Evolutionary conservation across 2,329 filamentous ascomycete genomes (phyloP).

Genomic region (Botryotinia narcissicola): DNA sequence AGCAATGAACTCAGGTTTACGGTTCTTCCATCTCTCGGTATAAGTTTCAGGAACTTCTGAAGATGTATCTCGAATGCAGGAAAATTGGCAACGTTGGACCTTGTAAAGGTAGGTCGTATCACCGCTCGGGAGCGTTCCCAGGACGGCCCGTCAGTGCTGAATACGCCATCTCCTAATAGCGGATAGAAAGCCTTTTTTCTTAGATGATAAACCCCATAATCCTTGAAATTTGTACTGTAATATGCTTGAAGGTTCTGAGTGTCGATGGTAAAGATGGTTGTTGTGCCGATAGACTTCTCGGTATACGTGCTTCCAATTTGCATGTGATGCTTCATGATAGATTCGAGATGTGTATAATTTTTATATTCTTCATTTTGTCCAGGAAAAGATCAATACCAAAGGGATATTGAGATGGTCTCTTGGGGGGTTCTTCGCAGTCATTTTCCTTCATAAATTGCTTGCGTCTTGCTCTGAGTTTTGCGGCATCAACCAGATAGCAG

Average conservation of each 20-base stretch:
- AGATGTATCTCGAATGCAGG: conserved; percentile 63
- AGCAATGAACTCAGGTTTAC: conserved; percentile 23
- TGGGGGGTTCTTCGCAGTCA: conserved; percentile 47
- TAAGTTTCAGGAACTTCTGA: neutral
- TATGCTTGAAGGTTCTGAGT: conserved; percentile 55
- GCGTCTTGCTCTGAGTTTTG: neutral
- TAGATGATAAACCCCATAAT: conserved; percentile 44
- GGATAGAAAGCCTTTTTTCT: neutral
- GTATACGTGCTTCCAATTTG: neutral
- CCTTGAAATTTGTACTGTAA: conserved; percentile 51
- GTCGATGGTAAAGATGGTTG: conserved; percentile 47
- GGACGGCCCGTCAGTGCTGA: conserved; percentile 16
- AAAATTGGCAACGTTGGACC: conserved; percentile 59
- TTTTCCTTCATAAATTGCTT: conserved; percentile 29
- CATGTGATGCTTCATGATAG: neutral
- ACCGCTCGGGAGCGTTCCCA: conserved; percentile 37
- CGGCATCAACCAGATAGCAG: neutral
- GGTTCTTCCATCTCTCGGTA: conserved; percentile 7
- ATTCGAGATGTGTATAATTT: conserved; percentile 16
- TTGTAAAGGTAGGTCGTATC: conserved; percentile 51
- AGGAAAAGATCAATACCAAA: conserved; percentile 48
- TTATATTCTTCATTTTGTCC: conserved; percentile 41
- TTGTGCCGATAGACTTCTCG: conserved; percentile 28
- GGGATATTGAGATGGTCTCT: conserved; percentile 50
- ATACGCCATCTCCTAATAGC: conserved; percentile 21